These are phyloP conservation scores for Beta macrorhiza DNA, from an alignment of 179 eudicot species.

Conservation along the genomic window DNA sequence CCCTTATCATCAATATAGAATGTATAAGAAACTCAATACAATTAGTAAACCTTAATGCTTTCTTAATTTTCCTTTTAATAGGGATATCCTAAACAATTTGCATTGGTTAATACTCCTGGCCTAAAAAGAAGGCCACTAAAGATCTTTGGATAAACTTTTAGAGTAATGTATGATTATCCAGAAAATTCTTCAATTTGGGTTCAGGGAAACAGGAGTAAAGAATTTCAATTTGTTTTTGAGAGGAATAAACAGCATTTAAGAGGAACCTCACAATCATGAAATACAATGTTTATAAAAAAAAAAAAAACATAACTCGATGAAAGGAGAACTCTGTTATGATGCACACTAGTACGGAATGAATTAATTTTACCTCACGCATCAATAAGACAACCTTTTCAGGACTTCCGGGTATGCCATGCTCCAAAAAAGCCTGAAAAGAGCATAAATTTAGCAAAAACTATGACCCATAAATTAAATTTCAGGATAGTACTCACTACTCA, in stretches of 20 bases:
- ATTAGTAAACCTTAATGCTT: not conserved
- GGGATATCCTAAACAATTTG: not conserved
- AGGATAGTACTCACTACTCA: not conserved
- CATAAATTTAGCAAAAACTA: not conserved
- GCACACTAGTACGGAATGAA: not conserved
- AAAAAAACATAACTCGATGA: not conserved
- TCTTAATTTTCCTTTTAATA: too few species aligned
- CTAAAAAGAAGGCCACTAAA: not conserved
- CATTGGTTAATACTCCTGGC: not conserved
- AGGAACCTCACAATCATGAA: not conserved
- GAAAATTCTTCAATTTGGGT: not conserved
- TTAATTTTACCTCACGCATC: slow-evolving; percentile 39
- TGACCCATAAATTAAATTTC: not conserved
- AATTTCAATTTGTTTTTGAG: not conserved
- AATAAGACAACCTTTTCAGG: slow-evolving; percentile 63
- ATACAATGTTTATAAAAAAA: not conserved
- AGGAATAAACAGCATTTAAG: not conserved
- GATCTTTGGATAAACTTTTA: not conserved
- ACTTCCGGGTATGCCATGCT: slow-evolving; percentile 74
- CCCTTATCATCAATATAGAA: not conserved
- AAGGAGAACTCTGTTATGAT: not conserved
- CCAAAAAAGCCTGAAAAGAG: slow-evolving; percentile 66
- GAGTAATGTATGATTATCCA: not conserved
- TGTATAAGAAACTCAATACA: not conserved
- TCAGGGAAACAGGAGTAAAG: not conserved